Evolutionary conservation across 73 alveolate species (phyloP).

Genomic region (Blepharisma japonicum): DNA sequence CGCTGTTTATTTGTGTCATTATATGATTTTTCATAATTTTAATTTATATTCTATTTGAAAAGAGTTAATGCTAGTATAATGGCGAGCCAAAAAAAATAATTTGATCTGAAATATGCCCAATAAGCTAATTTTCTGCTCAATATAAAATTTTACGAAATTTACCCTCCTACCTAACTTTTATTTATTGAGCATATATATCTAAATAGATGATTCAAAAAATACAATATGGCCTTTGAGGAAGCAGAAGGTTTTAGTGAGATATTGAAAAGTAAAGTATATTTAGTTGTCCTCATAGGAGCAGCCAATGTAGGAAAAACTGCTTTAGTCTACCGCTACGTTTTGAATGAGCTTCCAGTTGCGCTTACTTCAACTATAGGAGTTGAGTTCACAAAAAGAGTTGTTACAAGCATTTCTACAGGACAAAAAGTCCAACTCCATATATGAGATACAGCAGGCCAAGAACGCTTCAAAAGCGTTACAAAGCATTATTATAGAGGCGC

Average conservation of each 20-base stretch:
- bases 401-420: constrained; percentile 1
- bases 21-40: too few species aligned
- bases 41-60: too few species aligned
- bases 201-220: too few species aligned
- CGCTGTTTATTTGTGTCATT: too few species aligned
- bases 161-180: too few species aligned
- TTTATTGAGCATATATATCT: too few species aligned
- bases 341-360: constrained; percentile 19
- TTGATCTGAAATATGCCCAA: too few species aligned
- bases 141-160: too few species aligned
- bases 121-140: too few species aligned
- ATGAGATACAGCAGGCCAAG: constrained; percentile 73
- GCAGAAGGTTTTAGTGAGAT: constrained; percentile 17
- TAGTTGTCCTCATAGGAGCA: constrained; percentile 31
- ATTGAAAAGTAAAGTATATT: not conserved
- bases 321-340: constrained; percentile 26
- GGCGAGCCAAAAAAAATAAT: too few species aligned
- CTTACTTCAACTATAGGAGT: constrained; percentile 33
- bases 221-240: not conserved
- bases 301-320: constrained; percentile 33
- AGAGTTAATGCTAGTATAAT: too few species aligned
- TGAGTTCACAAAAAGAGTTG: constrained; percentile 26
- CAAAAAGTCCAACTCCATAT: constrained; percentile 38
- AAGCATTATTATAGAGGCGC: constrained; percentile 63
- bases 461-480: constrained; percentile 58